Conservation (phyloP, 169 alveolate species). For the Plasmodium chabaudi region DNA sequence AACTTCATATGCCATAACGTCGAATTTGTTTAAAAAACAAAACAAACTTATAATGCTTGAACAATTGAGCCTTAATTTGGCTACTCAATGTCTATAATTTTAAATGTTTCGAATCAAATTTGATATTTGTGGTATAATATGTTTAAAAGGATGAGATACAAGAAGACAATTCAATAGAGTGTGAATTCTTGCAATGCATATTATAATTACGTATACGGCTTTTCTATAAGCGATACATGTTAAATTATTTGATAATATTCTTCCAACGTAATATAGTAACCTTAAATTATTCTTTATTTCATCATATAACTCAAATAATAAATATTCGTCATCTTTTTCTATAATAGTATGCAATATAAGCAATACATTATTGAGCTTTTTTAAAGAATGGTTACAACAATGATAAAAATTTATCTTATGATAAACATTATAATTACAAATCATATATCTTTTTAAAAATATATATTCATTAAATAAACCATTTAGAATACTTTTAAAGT, state of each 20-base stretch:
- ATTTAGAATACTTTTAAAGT: slow-evolving; percentile 25
- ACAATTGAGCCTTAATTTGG: no score
- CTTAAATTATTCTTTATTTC: slow-evolving; percentile 47
- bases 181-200: slow-evolving; percentile 47
- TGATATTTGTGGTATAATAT: slow-evolving; percentile 20
- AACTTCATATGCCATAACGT: no score
- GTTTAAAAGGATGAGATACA: slow-evolving; percentile 66
- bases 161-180: slow-evolving; percentile 40
- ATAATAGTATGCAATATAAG: slow-evolving; percentile 33
- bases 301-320: slow-evolving; percentile 41
- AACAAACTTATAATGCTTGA: no score
- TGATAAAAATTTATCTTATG: slow-evolving; percentile 60
- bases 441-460: slow-evolving; percentile 46
- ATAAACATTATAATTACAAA: slow-evolving; percentile 29
- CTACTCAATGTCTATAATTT: slow-evolving; percentile 17
- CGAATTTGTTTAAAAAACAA: no score
- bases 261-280: slow-evolving; percentile 56
- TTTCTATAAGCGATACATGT: slow-evolving; percentile 73
- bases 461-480: slow-evolving; percentile 58
- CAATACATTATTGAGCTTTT: slow-evolving; percentile 35
- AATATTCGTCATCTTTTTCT: slow-evolving; percentile 39
- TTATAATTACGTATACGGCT: slow-evolving; percentile 26
- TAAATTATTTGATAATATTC: slow-evolving; percentile 64
- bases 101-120: slow-evolving; percentile 10
- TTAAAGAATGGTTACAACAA: slow-evolving; percentile 50